Evolutionary conservation across 164 flowering plant genomes (phyloP), one percentile per base, ranked within the genome.

Genomic region (Nymphaea thermarum): DNA sequence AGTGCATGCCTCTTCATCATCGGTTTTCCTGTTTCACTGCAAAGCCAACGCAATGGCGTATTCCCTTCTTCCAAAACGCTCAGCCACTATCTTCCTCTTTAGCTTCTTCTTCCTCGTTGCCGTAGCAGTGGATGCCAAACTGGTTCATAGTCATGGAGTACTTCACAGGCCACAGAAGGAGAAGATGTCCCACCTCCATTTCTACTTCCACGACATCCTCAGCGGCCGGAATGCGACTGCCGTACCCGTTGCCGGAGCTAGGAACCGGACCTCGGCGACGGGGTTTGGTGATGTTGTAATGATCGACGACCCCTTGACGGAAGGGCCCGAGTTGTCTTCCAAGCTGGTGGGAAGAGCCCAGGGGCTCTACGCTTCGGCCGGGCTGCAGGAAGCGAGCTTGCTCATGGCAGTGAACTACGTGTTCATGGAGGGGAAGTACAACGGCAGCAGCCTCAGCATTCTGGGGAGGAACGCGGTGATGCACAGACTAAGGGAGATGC

Each of bases 401-500:
- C 17, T 68, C 53, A 68, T 68, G 71, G 36, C 25, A 12, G 44
- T 68, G 65, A 61, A 43, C 59, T 44, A 60, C n/a, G 59, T 42
- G 6, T 67, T 67, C 64, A 11, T 43, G 36, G 43, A 42, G 12
- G 78, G 72, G 3, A 67, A 59, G 47, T 67, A 67, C n/a, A 67
- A 60, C 43, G 70, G 70, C 44, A 67, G 70, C 64, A 73, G 71
- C 18, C 61, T 78, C 16, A 73, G 44, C n/a, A 61, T 78, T 36
- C 11, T 75, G 44, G 81, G 81, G 60, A 57, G 74, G 60, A 75
- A 78, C 63, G 3, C 60, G n/a, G 72, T 70, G 55, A 18, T 70
- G 10, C 42, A 67, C 0, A 36, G 8, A 10, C 71, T 68, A 63
- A 72, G 81, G 67, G 78, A 78, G 74, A 67, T 78, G 76, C 72